These are phyloP conservation scores for Cinnamomum chago DNA, from an alignment of 164 flowering plant genomes.

Conservation along the genomic window DNA sequence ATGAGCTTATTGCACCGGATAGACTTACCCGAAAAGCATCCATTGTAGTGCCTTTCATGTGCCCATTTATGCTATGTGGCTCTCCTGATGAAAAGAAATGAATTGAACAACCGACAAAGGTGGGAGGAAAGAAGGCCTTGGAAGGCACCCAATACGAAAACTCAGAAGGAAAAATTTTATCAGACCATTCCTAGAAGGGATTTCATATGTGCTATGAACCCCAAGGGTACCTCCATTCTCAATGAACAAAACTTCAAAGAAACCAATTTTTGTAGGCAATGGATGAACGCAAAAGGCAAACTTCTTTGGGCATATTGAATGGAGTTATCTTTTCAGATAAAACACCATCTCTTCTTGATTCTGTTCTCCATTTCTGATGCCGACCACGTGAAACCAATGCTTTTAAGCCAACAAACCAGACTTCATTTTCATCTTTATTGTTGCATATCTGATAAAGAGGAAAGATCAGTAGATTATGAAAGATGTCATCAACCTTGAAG, in stretches of 20 bases:
- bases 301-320: slow-evolving; percentile 28
- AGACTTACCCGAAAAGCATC: slow-evolving; percentile 74
- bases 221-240: slow-evolving; percentile 42
- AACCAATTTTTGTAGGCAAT: slow-evolving; percentile 17
- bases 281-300: slow-evolving; percentile 32
- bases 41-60: slow-evolving; percentile 41
- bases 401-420: slow-evolving; percentile 86
- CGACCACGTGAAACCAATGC: slow-evolving; percentile 56
- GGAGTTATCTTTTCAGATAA: slow-evolving; percentile 45
- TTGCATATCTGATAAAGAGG: slow-evolving; percentile 64
- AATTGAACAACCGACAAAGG: slow-evolving; percentile 27
- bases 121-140: slow-evolving; percentile 34
- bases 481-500: too few species aligned
- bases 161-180: slow-evolving; percentile 69
- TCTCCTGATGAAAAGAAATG: slow-evolving; percentile 29
- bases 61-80: slow-evolving; percentile 27
- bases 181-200: slow-evolving; percentile 38
- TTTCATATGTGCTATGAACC: slow-evolving; percentile 37
- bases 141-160: slow-evolving; percentile 46
- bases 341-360: slow-evolving; percentile 36
- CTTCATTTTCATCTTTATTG: slow-evolving; percentile 95
- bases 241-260: slow-evolving; percentile 15
- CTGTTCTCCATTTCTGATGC: slow-evolving; percentile 43
- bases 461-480: too few species aligned
- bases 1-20: slow-evolving; percentile 87